Base-by-base conservation (phyloP, 2,329 filamentous ascomycete genomes). In the Trichoderma sp. region DNA sequence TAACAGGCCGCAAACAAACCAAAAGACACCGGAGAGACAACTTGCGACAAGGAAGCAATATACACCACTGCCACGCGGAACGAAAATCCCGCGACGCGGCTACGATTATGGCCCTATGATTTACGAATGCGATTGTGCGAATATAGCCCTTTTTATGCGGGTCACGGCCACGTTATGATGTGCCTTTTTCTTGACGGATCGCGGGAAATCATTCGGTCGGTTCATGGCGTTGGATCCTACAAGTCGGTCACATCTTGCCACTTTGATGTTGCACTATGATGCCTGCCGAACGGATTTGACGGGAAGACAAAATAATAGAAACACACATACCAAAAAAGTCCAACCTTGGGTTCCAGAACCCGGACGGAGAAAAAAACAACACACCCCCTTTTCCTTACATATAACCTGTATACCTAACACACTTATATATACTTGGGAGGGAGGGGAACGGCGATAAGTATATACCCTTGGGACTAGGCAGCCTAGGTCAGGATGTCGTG, bases 351-450 rank as follows among this genome's bases (percentile, higher is more conserved):
- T 58, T 61, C 55, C 55, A 58, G n/a, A 30, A 53, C 39, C 67
- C 50, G 39, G 57, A 62, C 34, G 57, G 12, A 34, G 20, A 57
- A 43, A 59, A 68, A 63, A 68, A 50, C 26, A 50, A 4, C 39
- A 43, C 30, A 57, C 34, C 28, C 11, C 17, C 11, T 32, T 59
- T 28, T 50, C 63, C 39, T 66, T 50, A 63, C 55, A 63, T 64
- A 67, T 73, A 43, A 72, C 59, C 47, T 74, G 58, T 73, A 73
- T 72, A 62, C 72, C 57, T 69, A 73, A 50, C 47, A 53, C 39
- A 63, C 39, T 55, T 72, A 72, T 72, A 72, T 72, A 72, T 69
- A 72, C 61, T 65, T 69, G 39, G 67, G 43, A 50, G 26, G 67
- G 67, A 39, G 55, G 59, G 57, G n/a, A 66, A 36, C 4, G 67